Evolutionary conservation across 2,329 filamentous ascomycete genomes (phyloP).

Genomic region (Fusarium guadeloupense): DNA sequence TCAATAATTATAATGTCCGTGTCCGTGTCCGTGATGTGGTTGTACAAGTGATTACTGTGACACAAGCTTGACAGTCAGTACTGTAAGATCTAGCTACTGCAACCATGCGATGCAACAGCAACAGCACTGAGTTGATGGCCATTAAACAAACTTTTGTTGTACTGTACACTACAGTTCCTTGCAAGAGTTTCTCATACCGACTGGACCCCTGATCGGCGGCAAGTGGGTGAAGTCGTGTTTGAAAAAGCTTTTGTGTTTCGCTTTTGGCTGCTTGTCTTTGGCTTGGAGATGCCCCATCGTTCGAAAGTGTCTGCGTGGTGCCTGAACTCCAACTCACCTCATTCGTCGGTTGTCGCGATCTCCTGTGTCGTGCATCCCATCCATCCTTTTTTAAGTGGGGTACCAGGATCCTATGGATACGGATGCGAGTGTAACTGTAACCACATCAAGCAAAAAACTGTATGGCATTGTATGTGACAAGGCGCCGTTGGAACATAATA

Average conservation of each 20-base stretch:
- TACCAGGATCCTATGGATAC: constrained; percentile 4
- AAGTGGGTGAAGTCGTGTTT: neutral
- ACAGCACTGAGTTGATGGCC: too few species aligned
- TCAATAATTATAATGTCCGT: neutral
- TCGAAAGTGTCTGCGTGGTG: constrained; percentile 24
- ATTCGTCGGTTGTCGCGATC: constrained; percentile 37
- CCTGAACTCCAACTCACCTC: constrained; percentile 32
- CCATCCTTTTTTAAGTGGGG: constrained; percentile 10
- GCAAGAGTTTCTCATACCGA: neutral
- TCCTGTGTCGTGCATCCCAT: constrained; percentile 41
- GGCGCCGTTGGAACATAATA: neutral
- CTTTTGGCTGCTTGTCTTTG: constrained; percentile 10
- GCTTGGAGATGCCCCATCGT: constrained; percentile 4
- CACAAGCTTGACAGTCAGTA: too few species aligned
- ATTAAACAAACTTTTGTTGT: neutral
- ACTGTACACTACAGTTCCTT: neutral
- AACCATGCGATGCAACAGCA: too few species aligned
- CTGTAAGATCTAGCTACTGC: neutral
- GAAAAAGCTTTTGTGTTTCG: neutral
- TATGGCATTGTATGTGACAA: constrained; percentile 1
- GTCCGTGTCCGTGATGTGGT: neutral
- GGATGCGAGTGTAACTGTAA: constrained; percentile 29
- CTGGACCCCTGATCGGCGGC: neutral
- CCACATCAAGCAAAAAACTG: constrained; percentile 17
- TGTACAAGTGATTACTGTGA: neutral